phyloP scores from a whole-genome alignment of 345 rosid species.

The Cardiospermum halicacabum region DNA sequence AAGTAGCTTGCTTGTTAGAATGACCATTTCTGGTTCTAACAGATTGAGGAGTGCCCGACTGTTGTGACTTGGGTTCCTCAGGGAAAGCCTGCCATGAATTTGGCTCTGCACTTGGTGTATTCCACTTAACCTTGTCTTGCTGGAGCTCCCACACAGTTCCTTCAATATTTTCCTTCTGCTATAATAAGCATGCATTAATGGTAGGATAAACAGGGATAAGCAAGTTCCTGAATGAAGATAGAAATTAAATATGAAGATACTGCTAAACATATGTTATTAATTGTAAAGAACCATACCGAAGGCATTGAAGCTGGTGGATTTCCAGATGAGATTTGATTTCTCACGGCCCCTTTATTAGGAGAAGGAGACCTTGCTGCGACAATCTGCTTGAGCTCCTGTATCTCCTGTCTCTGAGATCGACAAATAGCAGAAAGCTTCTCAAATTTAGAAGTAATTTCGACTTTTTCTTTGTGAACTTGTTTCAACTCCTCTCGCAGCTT shows the following conservation, averaged over 20 bases:
- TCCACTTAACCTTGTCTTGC: conserved; percentile 49
- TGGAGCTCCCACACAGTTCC: conserved; percentile 33
- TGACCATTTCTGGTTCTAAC: conserved; percentile 46
- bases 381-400: conserved; percentile 91
- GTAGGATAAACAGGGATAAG: neutral
- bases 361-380: conserved; percentile 59
- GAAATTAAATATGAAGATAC: neutral
- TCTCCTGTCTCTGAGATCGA: conserved; percentile 91
- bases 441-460: conserved; percentile 70
- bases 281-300: conserved; percentile 40
- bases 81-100: conserved; percentile 81
- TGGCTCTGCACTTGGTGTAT: conserved; percentile 39
- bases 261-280: neutral
- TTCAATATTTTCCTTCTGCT: conserved; percentile 40
- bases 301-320: conserved; percentile 32
- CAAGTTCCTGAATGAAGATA: neutral
- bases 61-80: conserved; percentile 43
- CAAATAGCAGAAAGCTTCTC: conserved; percentile 95
- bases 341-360: conserved; percentile 42
- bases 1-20: conserved; percentile 44
- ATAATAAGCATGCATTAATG: conserved; percentile 18
- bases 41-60: conserved; percentile 32
- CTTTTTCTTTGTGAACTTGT: conserved; percentile 66
- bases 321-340: conserved; percentile 42
- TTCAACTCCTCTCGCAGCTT: conserved; percentile 72